Conservation (phyloP, 2,329 filamentous ascomycete species). For the Aspergillus brunneoviolaceus region DNA sequence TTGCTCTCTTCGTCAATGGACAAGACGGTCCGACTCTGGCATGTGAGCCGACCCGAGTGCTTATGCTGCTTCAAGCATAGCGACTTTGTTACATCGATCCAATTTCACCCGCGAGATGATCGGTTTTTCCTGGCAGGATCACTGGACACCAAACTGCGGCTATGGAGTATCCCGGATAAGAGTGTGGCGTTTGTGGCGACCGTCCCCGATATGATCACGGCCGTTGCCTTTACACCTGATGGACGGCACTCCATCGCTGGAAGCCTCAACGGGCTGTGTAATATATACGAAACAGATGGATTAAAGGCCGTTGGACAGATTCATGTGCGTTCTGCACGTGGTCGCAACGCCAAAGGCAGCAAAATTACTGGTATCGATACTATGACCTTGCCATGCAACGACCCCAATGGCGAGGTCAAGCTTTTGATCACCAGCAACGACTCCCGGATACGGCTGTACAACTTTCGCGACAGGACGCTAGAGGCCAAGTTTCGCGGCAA, state of each 20-base stretch:
- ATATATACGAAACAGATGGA: constrained; percentile 91
- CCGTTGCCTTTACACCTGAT: constrained; percentile 89
- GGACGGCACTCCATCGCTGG: constrained; percentile 88
- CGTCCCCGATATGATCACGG: constrained; percentile 84
- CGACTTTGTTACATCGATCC: constrained; percentile 91
- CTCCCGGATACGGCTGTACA: constrained; percentile 86
- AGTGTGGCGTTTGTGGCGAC: constrained; percentile 79
- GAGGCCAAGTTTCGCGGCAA: constrained; percentile 91
- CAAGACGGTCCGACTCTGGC: constrained; percentile 93
- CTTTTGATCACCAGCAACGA: constrained; percentile 93
- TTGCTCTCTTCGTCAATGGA: constrained; percentile 96
- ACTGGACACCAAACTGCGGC: constrained; percentile 77
- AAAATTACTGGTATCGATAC: constrained; percentile 96
- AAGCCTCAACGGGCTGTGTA: constrained; percentile 77
- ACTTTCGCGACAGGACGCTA: constrained; percentile 76
- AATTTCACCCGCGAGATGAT: constrained; percentile 92
- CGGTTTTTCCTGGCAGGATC: constrained; percentile 95
- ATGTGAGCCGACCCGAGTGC: constrained; percentile 79
- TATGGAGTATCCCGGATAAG: constrained; percentile 98
- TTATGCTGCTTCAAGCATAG: constrained; percentile 92
- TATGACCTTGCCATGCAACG: constrained; percentile 58
- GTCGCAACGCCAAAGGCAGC: constrained; percentile 91
- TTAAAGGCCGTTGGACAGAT: constrained; percentile 81
- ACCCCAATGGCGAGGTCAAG: constrained; percentile 68
- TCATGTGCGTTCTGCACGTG: constrained; percentile 87